phyloP scores from a whole-genome alignment of 768 basidiomycete species.

The Tulasnella sp. region DNA sequence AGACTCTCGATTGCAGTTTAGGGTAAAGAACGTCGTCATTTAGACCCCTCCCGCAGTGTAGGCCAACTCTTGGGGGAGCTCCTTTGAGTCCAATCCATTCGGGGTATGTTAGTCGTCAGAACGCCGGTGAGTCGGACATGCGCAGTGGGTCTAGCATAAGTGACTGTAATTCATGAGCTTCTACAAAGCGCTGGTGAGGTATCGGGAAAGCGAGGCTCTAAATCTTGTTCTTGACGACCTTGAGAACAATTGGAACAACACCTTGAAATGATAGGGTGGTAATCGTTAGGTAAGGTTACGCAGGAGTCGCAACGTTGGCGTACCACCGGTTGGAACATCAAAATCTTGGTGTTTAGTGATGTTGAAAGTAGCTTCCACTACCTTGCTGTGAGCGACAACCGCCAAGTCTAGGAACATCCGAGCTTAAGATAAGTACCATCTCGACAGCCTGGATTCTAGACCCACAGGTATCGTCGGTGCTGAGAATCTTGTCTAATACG shows the following conservation, averaged over 20 bases:
- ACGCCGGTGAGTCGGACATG: too few relatives aligned
- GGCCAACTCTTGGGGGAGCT: too few relatives aligned
- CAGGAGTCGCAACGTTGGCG: constrained; percentile 16
- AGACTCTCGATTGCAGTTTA: too few relatives aligned
- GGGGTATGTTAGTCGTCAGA: too few relatives aligned
- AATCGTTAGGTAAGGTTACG: neutral
- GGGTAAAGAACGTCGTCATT: too few relatives aligned
- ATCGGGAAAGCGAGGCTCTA: too few relatives aligned
- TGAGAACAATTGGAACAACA: neutral
- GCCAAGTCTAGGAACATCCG: constrained; percentile 42
- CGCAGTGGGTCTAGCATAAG: too few relatives aligned
- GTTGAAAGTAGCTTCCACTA: constrained; percentile 44
- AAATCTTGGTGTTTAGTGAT: constrained; percentile 36
- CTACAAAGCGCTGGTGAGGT: too few relatives aligned
- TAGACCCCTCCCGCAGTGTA: too few relatives aligned
- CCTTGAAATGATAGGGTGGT: neutral
- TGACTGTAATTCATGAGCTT: too few relatives aligned
- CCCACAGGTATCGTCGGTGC: constrained; percentile 14
- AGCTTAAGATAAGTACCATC: neutral
- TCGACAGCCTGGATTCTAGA: neutral
- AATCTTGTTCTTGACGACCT: neutral
- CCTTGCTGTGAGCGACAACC: constrained; percentile 53
- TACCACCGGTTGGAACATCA: constrained; percentile 52
- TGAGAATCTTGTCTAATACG: constrained; percentile 43
- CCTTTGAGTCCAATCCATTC: too few relatives aligned